phyloP scores from a whole-genome alignment of 441 rosid species.

The Manihot esculenta region DNA sequence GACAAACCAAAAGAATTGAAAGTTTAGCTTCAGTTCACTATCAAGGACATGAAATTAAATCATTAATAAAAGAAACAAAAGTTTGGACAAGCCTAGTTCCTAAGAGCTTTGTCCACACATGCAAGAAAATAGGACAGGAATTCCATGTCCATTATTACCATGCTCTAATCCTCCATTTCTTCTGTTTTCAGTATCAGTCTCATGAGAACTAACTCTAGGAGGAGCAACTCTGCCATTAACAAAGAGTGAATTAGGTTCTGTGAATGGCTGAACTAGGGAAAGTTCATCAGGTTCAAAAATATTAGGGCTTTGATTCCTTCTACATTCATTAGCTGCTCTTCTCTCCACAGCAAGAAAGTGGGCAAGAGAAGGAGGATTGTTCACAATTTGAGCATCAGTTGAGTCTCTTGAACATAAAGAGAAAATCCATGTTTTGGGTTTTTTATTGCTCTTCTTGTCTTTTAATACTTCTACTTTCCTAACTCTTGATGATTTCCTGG shows the following conservation, averaged over 20 bases:
- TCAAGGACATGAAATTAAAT: constrained; percentile 19
- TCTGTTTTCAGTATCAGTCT: constrained; percentile 18
- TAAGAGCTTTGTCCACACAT: constrained; percentile 38
- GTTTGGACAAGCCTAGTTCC: neutral
- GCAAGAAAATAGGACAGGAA: constrained; percentile 37
- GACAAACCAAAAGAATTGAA: constrained; percentile 5
- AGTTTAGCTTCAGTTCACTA: neutral
- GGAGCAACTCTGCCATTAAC: constrained; percentile 51
- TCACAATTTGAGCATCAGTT: constrained; percentile 36
- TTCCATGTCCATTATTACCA: constrained; percentile 27
- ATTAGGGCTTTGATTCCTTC: constrained; percentile 31
- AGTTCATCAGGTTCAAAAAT: constrained; percentile 38
- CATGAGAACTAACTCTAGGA: constrained; percentile 29
- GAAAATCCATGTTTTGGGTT: constrained; percentile 46
- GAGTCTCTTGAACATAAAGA: constrained; percentile 54
- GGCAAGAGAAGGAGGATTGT: constrained; percentile 46
- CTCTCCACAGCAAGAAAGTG: constrained; percentile 60
- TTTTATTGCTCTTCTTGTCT: constrained; percentile 28
- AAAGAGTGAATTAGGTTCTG: constrained; percentile 43
- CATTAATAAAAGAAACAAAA: constrained; percentile 1
- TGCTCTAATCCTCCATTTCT: constrained; percentile 21
- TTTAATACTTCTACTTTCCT: constrained; percentile 39
- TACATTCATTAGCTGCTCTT: constrained; percentile 35
- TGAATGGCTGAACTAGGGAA: constrained; percentile 24
- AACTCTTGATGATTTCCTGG: constrained; percentile 58